phyloP scores from a whole-genome alignment of 2,329 filamentous ascomycete genomes.

The Endoconidiophora laricicola region DNA sequence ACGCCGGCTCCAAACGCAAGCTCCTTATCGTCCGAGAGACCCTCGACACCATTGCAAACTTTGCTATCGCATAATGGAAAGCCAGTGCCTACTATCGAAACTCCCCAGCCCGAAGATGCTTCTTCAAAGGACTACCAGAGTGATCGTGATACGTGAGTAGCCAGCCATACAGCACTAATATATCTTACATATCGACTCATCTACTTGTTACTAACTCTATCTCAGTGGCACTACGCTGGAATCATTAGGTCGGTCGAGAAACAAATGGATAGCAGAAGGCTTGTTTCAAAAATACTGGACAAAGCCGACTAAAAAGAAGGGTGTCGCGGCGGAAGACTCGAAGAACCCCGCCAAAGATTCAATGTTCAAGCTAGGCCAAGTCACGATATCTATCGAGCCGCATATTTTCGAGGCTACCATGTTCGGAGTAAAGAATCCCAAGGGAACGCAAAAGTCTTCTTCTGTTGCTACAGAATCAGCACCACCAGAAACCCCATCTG shows the following conservation, averaged over 20 bases:
- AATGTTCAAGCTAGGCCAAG: conserved; percentile 56
- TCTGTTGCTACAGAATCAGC: conserved; percentile 18
- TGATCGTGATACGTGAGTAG: conserved; percentile 48
- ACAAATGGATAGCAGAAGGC: conserved; percentile 54
- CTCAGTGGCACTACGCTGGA: conserved; percentile 56
- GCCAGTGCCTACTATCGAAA: conserved; percentile 53
- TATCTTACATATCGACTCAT: not conserved
- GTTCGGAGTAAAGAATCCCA: conserved; percentile 52
- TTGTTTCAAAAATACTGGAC: conserved; percentile 66
- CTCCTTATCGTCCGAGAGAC: conserved; percentile 22
- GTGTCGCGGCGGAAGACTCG: conserved; percentile 39
- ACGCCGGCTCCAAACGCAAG: conserved; percentile 30
- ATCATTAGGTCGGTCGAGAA: conserved; percentile 55
- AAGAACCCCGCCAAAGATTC: conserved; percentile 54
- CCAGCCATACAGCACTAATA: not conserved
- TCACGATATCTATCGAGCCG: conserved; percentile 62
- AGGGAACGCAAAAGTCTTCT: conserved; percentile 21
- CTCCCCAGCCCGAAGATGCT: conserved; percentile 47
- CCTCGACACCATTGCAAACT: conserved; percentile 36
- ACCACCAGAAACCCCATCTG: conserved; percentile 8
- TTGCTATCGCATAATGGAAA: conserved; percentile 44
- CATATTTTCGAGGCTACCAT: conserved; percentile 64
- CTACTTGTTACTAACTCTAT: not conserved
- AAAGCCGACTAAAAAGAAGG: conserved; percentile 49
- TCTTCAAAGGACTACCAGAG: conserved; percentile 52